A percentile compares a stretch with the other conserved stretches of the same genome.
Conservation (phyloP, 768 basidiomycete genomes). For the Russula sp. region DNA sequence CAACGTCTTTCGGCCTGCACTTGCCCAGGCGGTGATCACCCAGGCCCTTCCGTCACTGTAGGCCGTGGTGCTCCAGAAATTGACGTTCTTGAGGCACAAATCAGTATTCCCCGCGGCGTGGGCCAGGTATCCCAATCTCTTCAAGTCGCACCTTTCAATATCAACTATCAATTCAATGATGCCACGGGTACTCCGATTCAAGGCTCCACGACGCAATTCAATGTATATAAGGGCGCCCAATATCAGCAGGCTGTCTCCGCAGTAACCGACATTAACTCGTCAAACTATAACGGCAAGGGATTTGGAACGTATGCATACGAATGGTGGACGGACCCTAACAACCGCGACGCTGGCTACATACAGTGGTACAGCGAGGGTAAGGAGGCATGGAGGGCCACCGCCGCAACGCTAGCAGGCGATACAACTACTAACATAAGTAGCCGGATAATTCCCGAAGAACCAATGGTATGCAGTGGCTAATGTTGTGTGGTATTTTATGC, state of each 20-base stretch:
- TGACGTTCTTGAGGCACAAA: conserved; percentile 85
- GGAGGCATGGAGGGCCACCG: conserved; percentile 68
- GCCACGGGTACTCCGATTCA: conserved; percentile 53
- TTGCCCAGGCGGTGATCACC: conserved; percentile 81
- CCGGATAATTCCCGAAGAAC: conserved; percentile 82
- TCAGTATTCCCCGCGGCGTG: conserved; percentile 48
- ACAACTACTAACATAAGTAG: conserved; percentile 51
- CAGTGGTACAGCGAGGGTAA: conserved; percentile 74
- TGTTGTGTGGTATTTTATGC: conserved; percentile 24
- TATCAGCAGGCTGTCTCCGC: conserved; percentile 77
- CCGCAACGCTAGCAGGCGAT: conserved; percentile 68
- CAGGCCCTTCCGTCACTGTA: conserved; percentile 64
- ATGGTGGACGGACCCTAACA: conserved; percentile 70
- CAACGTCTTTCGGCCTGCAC: conserved; percentile 88
- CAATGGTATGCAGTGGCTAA: conserved; percentile 61
- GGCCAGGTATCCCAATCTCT: conserved; percentile 78
- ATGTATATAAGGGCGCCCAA: conserved; percentile 65
- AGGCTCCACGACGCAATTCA: conserved; percentile 52
- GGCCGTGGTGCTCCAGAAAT: conserved; percentile 89
- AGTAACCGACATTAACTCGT: conserved; percentile 51
- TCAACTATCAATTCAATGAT: conserved; percentile 59
- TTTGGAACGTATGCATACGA: conserved; percentile 74
- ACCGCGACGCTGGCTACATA: conserved; percentile 69
- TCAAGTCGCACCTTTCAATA: conserved; percentile 79
- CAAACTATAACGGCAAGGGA: conserved; percentile 52